Conservation (phyloP, 2,329 filamentous ascomycete species). For the Cercospora janseana region DNA sequence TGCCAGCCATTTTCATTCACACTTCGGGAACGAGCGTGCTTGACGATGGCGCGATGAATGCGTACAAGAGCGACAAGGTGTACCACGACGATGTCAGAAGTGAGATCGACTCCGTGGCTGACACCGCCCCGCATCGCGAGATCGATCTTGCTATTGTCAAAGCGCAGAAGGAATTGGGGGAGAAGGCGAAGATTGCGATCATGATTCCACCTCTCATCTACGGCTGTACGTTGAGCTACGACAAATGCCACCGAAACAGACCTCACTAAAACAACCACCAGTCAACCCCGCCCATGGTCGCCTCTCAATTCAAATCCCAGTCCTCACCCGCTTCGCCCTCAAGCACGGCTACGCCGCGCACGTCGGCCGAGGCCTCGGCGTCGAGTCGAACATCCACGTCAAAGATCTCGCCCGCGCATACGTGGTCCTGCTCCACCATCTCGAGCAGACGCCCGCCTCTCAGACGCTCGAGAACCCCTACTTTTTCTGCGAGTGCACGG, state of each 20-base stretch:
- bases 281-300: constrained; percentile 41
- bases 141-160: constrained; percentile 49
- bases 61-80: constrained; percentile 41
- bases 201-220: constrained; percentile 52
- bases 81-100: constrained; percentile 45
- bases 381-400: constrained; percentile 50
- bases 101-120: constrained; percentile 45
- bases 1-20: constrained; percentile 50
- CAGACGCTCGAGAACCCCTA: constrained; percentile 48
- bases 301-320: constrained; percentile 51
- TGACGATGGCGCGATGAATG: constrained; percentile 36
- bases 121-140: constrained; percentile 46
- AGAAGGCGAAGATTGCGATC: constrained; percentile 48
- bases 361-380: constrained; percentile 45
- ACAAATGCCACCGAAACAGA: not conserved
- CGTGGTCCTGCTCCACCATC: constrained; percentile 46
- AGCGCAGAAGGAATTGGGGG: constrained; percentile 39
- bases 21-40: constrained; percentile 48
- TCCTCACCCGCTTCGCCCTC: constrained; percentile 48
- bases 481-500: constrained; percentile 49
- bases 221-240: constrained; percentile 35
- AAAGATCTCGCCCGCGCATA: constrained; percentile 50
- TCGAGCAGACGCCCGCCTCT: constrained; percentile 39
- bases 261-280: not conserved
- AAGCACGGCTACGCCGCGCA: constrained; percentile 50